phyloP scores from a whole-genome alignment of 345 rosid genomes.

The Eutrema yunnanense region DNA sequence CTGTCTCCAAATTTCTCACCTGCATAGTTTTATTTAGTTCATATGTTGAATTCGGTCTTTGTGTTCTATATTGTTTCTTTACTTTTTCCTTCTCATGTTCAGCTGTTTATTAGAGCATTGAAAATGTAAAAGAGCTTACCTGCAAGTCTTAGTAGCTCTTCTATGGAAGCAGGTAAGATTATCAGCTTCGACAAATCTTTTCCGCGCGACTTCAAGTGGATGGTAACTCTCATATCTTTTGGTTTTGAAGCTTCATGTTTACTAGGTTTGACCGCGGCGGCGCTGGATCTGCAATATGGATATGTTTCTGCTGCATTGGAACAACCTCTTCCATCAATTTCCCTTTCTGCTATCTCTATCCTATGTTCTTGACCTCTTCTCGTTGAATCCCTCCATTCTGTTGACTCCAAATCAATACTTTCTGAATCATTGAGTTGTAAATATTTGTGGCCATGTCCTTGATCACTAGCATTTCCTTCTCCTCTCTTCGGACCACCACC shows the following conservation, averaged over 20 bases:
- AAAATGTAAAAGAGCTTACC: conserved; percentile 48
- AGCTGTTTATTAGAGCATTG: background rate
- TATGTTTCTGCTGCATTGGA: conserved; percentile 22
- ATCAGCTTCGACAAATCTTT: conserved; percentile 51
- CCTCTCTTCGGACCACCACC: conserved; percentile 34
- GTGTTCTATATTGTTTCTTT: background rate
- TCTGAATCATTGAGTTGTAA: conserved; percentile 6
- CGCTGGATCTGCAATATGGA: conserved; percentile 21
- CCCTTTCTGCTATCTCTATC: conserved; percentile 47
- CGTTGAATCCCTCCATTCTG: background rate
- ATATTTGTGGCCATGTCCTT: conserved; percentile 23
- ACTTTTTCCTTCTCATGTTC: background rate
- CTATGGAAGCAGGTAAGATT: conserved; percentile 67
- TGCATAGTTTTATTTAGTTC: conserved; percentile 19
- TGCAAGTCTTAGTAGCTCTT: conserved; percentile 67
- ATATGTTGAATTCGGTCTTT: background rate
- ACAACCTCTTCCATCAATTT: conserved; percentile 22
- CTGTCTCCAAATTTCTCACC: conserved; percentile 70
- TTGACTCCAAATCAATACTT: background rate
- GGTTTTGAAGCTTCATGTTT: conserved; percentile 6
- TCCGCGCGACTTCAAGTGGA: conserved; percentile 47
- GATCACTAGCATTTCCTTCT: conserved; percentile 22
- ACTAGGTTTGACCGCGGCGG: conserved; percentile 2
- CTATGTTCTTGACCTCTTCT: conserved; percentile 43
- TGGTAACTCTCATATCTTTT: conserved; percentile 62